phyloP scores from a whole-genome alignment of 208 protist species.

The Crithidia acanthocephali region DNA sequence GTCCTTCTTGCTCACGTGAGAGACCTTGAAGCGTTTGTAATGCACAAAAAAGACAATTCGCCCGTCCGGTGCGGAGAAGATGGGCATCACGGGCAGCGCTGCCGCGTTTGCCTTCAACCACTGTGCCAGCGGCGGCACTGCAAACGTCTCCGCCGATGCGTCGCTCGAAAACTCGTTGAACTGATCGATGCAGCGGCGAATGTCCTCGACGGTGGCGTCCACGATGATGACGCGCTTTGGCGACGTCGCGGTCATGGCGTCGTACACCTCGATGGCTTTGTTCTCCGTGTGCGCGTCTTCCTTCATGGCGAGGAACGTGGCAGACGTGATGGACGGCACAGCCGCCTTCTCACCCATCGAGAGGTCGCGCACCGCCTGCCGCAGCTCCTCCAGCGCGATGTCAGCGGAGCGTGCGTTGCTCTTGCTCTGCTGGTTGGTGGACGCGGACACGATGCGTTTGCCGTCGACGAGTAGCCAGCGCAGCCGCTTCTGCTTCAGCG shows the following conservation, averaged over 20 bases:
- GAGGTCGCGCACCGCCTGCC: constrained; percentile 38
- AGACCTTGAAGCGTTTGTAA: constrained; percentile 39
- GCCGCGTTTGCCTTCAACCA: constrained; percentile 54
- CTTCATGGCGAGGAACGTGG: constrained; percentile 23
- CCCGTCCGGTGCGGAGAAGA: constrained; percentile 40
- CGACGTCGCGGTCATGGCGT: constrained; percentile 28
- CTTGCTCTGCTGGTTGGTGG: constrained; percentile 48
- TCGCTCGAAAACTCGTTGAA: constrained; percentile 23
- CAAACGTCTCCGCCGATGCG: constrained; percentile 11
- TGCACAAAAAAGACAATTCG: constrained; percentile 57
- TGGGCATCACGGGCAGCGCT: constrained; percentile 36
- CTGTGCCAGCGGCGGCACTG: constrained; percentile 30
- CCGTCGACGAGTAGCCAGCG: constrained; percentile 57
- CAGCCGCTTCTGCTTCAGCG: constrained; percentile 51
- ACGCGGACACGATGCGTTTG: constrained; percentile 36
- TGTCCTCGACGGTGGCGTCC: constrained; percentile 23
- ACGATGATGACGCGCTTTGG: constrained; percentile 48
- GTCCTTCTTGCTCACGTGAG: constrained; percentile 21
- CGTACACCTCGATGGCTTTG: constrained; percentile 42
- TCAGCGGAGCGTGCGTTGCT: constrained; percentile 18
- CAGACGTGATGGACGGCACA: background rate
- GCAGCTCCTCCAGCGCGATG: constrained; percentile 45
- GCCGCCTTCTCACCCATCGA: constrained; percentile 27
- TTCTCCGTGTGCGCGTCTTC: constrained; percentile 19
- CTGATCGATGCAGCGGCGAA: constrained; percentile 47